These are phyloP conservation scores for Megacollybia platyphylla DNA, from an alignment of 1,284 basidiomycete genomes.

Conservation along the genomic window DNA sequence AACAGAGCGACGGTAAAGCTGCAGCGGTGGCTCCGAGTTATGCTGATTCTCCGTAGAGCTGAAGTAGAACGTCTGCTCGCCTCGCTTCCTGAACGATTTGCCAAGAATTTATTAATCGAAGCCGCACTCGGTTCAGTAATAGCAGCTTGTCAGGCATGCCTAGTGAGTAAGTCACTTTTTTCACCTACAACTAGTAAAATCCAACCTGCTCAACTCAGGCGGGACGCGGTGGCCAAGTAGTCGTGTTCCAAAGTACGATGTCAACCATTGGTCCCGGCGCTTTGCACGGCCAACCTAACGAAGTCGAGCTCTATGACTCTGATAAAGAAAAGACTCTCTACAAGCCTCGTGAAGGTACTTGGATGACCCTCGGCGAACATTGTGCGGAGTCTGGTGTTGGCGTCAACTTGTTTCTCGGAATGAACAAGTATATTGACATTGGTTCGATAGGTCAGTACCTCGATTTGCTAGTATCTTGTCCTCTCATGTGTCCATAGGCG, in stretches of 20 bases:
- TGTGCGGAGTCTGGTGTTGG: constrained; percentile 86
- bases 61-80: constrained; percentile 55
- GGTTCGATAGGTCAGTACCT: constrained; percentile 65
- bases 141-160: constrained; percentile 57
- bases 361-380: constrained; percentile 79
- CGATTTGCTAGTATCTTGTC: constrained; percentile 1
- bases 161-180: constrained; percentile 34
- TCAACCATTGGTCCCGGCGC: constrained; percentile 75
- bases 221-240: constrained; percentile 76
- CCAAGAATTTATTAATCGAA: constrained; percentile 32
- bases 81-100: constrained; percentile 56
- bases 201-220: constrained; percentile 27
- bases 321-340: constrained; percentile 84
- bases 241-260: constrained; percentile 71
- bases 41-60: constrained; percentile 21
- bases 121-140: constrained; percentile 77
- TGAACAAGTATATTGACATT: constrained; percentile 75
- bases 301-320: constrained; percentile 73
- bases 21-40: constrained; percentile 7
- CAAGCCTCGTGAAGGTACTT: constrained; percentile 61
- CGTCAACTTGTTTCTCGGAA: constrained; percentile 83
- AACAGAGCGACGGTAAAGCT: constrained; percentile 46
- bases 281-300: constrained; percentile 40
- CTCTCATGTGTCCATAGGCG: constrained; percentile 24
- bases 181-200: constrained; percentile 5